Evolutionary conservation across 768 basidiomycete genomes (phyloP), one percentile per base, ranked within the genome.

Genomic region (Agaricus bisporus): DNA sequence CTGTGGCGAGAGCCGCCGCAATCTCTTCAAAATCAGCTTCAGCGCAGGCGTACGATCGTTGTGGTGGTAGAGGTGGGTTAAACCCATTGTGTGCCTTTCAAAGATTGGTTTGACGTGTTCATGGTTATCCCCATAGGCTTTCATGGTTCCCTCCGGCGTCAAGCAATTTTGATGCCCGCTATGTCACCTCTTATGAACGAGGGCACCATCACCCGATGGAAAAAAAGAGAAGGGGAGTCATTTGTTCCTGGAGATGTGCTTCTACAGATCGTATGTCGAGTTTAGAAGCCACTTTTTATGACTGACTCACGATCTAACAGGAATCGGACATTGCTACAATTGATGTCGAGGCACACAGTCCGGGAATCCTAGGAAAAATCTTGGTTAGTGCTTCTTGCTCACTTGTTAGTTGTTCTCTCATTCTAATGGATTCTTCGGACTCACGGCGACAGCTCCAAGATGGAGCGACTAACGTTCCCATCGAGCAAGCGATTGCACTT

Each of bases 171-270:
- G 60, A 95, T 98, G 92, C 95, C 95, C 5, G 95, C 95, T 55
- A 95, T 98, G 93, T 94, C 89, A 4, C 94, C 93, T 12, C 95
- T 92, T 14, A 94, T 98, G 89, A 93, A 89, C 0, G 94, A 97
- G 70, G 95, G 94, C 38, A 91, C 87, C 2, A 90, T 98, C 57
- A 76, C 91, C 0, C 76, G 76, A 7, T 98, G 95, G 94, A 97
- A 95, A 74, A 86, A 86, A 71, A 77, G 78, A 58, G 87, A 89
- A 60, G 92, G 93, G 12, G 91, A 92, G 55, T 62, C 81, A 0
- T 97, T 93, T 63, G 59, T 71, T 3, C 75, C 87, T 35, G 94
- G 94, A 2, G 93, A 95, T 57, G 88, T 95, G 37, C 70, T 95
- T 50, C 76, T 95, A 44, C 92, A 95, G 74, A 91, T 95, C 61